A percentile compares a stretch with the other conserved stretches of the same genome.
phyloP scores from a whole-genome alignment of 2,329 filamentous ascomycete genomes.

The Colletotrichum noveboracense region DNA sequence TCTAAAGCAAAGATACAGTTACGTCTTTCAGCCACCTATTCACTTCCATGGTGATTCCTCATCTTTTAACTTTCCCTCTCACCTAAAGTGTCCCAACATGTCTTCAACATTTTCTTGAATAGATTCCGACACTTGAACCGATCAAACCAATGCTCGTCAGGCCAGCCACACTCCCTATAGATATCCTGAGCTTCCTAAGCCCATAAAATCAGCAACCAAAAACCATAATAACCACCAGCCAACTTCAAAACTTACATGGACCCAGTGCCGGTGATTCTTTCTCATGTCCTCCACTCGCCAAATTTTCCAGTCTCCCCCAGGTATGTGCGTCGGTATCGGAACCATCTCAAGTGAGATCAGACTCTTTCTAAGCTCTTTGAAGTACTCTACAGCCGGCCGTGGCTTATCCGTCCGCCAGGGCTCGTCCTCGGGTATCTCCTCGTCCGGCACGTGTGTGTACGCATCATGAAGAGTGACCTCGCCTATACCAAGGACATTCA shows the following conservation, averaged over 20 bases:
- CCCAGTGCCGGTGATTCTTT: too few species aligned
- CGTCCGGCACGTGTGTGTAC: neutral
- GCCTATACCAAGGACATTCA: accelerated
- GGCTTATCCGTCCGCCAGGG: neutral
- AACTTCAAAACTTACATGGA: too few species aligned
- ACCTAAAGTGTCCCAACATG: accelerated
- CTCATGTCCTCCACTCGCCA: neutral
- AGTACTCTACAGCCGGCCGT: neutral
- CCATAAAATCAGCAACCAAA: too few species aligned
- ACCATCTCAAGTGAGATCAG: neutral
- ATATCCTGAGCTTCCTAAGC: accelerated
- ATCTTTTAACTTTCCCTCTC: too few species aligned
- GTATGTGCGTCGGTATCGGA: neutral
- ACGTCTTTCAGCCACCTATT: too few species aligned
- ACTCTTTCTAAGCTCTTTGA: neutral
- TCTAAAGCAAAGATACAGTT: too few species aligned
- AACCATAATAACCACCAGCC: too few species aligned
- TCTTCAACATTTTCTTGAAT: accelerated
- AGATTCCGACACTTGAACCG: accelerated
- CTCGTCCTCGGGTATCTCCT: neutral
- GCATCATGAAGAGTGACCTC: neutral
- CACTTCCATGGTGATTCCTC: too few species aligned
- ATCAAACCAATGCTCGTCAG: too few species aligned
- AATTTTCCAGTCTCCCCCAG: neutral
- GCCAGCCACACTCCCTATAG: accelerated